A percentile compares a stretch with the other conserved stretches of the same genome.
Conservation (phyloP, 2,329 filamentous ascomycete species). For the Pseudogymnoascus sp. region DNA sequence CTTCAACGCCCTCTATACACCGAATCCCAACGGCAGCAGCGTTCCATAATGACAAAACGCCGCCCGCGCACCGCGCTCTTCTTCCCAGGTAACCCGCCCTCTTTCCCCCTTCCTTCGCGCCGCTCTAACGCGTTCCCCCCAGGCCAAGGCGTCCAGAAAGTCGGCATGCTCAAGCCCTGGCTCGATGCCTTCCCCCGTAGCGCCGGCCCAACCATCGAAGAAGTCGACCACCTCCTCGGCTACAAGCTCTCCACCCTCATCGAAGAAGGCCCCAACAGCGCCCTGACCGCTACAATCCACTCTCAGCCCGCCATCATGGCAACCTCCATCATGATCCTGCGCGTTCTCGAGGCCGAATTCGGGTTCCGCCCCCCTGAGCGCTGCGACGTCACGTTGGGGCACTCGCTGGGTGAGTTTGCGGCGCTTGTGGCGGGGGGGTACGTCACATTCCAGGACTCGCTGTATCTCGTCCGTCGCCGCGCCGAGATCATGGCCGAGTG, state of each 20-base stretch:
- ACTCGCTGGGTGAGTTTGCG: conserved; percentile 89
- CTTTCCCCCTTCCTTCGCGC: background rate
- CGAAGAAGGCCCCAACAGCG: conserved; percentile 65
- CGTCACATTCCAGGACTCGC: conserved; percentile 66
- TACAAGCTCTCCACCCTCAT: conserved; percentile 72
- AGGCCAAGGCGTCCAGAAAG: conserved; percentile 85
- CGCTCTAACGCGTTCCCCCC: conserved; percentile 14
- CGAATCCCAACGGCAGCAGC: background rate
- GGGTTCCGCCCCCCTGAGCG: conserved; percentile 62
- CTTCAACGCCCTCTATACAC: background rate
- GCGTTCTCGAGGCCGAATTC: conserved; percentile 79
- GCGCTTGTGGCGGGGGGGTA: conserved; percentile 80
- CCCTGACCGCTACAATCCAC: conserved; percentile 74
- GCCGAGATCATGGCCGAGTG: conserved; percentile 79
- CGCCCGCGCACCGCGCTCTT: conserved; percentile 35
- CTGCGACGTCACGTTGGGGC: conserved; percentile 77
- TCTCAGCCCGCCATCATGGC: conserved; percentile 96
- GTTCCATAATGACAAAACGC: background rate
- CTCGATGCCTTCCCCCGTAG: conserved; percentile 76
- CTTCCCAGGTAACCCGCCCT: conserved; percentile 32
- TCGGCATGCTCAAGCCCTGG: conserved; percentile 83
- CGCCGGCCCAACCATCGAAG: conserved; percentile 66
- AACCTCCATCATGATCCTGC: conserved; percentile 80
- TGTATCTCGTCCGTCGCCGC: conserved; percentile 66
- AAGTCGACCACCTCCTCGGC: conserved; percentile 72